phyloP scores from a whole-genome alignment of 495 filamentous ascomycete species.

The Aspergillus avenaceus region DNA sequence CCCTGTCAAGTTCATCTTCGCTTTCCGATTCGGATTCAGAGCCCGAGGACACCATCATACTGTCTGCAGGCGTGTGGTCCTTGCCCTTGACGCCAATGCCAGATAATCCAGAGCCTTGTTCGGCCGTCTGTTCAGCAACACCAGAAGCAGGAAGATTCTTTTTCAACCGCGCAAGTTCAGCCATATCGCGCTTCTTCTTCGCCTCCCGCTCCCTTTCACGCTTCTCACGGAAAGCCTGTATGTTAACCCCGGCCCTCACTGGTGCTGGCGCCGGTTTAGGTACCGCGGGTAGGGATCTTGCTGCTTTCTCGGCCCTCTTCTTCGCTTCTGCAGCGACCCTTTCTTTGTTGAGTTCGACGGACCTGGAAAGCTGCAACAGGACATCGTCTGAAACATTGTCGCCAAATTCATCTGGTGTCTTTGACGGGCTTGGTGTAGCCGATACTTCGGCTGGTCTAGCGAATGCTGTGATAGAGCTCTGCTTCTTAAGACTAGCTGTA shows the following conservation, averaged over 20 bases:
- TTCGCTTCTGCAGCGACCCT: constrained; percentile 32
- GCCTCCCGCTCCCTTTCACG: constrained; percentile 69
- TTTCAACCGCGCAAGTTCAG: constrained; percentile 61
- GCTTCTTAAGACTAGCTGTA: constrained; percentile 52
- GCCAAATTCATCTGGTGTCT: constrained; percentile 42
- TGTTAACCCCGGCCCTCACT: constrained; percentile 33
- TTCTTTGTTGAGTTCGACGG: constrained; percentile 47
- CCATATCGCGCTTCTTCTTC: constrained; percentile 65
- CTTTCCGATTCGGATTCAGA: constrained; percentile 74
- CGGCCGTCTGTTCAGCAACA: constrained; percentile 54
- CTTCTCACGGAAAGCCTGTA: constrained; percentile 58
- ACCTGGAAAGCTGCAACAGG: constrained; percentile 40
- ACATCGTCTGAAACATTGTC: constrained; percentile 39
- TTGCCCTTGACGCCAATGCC: constrained; percentile 77
- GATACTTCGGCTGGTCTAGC: constrained; percentile 38
- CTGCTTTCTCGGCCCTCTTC: constrained; percentile 29
- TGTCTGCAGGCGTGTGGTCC: constrained; percentile 69
- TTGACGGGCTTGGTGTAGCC: constrained; percentile 26
- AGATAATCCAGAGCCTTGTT: constrained; percentile 73
- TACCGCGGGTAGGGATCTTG: constrained; percentile 32
- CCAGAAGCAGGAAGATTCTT: constrained; percentile 47
- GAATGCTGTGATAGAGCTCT: constrained; percentile 66
- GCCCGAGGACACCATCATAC: constrained; percentile 79
- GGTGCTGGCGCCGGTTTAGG: constrained; percentile 31
- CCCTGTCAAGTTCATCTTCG: constrained; percentile 60